Evolutionary conservation across 352 stramenopile genomes (phyloP), one percentile per base, ranked within the genome.

Genomic region (Pythium plurisporium): DNA sequence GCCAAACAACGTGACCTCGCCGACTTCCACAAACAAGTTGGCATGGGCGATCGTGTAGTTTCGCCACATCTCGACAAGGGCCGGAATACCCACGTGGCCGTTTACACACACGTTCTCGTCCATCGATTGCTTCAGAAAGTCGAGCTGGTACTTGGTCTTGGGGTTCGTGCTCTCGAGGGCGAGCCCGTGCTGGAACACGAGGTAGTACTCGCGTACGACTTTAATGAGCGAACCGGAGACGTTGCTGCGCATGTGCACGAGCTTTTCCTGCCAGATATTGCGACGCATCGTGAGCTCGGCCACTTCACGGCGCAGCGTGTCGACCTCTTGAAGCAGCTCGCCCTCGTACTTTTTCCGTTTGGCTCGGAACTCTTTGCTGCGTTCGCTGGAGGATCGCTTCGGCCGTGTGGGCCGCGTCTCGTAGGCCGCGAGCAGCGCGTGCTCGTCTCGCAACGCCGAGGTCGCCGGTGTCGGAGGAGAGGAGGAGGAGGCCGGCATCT

Each of bases 361-460:
- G 22, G 41, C 41, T 20, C 41, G 41, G 15, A 47, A 47, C 41
- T 47, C 41, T 33, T 70, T 70, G 15, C 57, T 60, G 45, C 63
- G 63, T 37, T 70, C 63, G 45, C 63, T 70, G 15, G 49, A 67
- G 22, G 58, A 62, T 6, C 60, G 60, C 53, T 67, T 67, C 11
- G 52, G 52, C 6, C 60, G 52, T 19, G 52, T 67, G n/a, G 60
- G 60, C 1, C 60, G 60, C 19, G 52, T 55, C 47, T 67, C 60
- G 46, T 58, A 67, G 29, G 60, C 60, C 6, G 60, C 52, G 8
- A 67, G 47, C 15, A 67, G 47, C 20, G 60, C 60, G 46, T 62
- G 53, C 23, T 62, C 52, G 40, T 67, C 60, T 7, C 46, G 48
- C 14, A 67, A 53, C 17, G 9, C 46, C 15, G 47, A 36, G 12